Base-by-base conservation (phyloP, 768 basidiomycete species). In the Lactifluus rugatus region DNA sequence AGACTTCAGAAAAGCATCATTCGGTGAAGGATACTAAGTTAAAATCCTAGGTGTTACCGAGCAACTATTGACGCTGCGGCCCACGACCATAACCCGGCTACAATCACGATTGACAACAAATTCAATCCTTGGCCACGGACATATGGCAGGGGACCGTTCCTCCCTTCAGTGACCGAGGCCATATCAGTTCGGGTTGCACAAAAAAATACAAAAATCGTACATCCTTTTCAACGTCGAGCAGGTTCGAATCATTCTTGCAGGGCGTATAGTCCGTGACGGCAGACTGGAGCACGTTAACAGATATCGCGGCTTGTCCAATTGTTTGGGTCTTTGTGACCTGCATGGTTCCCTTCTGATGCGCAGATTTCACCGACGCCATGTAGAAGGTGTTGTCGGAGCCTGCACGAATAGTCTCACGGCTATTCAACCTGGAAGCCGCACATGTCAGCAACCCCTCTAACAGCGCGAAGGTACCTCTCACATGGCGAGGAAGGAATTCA, bases 401-500 rank as follows among this genome's bases (percentile, higher is more conserved):
- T 45, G 44, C 9, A 19, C 39, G 46, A 39, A 61, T 1, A 16
- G 21, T 4, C 19, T 50, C 21, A 5, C 60, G 51, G 44, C 32
- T 50, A 26, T 61, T 61, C 48, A 61, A 19, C 50, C 60, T 61
- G 16, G 37, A 26, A 14, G 36, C 2, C 17, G 19, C 16, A 5
- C 13, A 17, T 13, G 48, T 57, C 46, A 52, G 19, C 21, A 13
- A 25, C 25, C 8, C 17, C 44, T 23, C 37, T 31, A 11, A 10
- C n/a, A 16, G 26, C 21, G 16, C 2, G 17, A 21, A 36, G 23
- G 16, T 31, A 13, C 31, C 48, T 70, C 71, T 68, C 69, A 79
- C 78, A 77, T 73, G 44, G 78, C 78, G n/a, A 81, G 67, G 26
- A 78, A 65, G 1, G 78, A 79, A 61, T 79, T 81, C 21, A 79